phyloP scores from a whole-genome alignment of 352 stramenopile species.

The Phytophthora cryptogea region DNA sequence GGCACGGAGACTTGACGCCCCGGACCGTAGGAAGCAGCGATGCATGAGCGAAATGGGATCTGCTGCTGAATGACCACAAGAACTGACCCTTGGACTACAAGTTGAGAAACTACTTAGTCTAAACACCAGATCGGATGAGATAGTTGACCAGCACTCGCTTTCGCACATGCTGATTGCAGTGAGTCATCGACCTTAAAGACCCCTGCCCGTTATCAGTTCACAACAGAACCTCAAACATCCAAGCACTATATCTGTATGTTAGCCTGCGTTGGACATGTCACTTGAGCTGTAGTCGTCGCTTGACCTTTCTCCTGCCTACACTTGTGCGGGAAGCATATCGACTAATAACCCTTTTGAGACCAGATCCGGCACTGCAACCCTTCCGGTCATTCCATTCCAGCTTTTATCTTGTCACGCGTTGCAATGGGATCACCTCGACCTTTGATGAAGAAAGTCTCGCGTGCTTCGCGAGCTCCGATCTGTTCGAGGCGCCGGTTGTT shows the following conservation, averaged over 20 bases:
- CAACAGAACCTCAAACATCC: too few species aligned
- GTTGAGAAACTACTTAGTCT: constrained; percentile 4
- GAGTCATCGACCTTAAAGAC: too few species aligned
- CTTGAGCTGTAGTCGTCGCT: not conserved
- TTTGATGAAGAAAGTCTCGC: constrained; percentile 12
- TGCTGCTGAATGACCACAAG: not conserved
- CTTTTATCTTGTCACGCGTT: not conserved
- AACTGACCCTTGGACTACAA: constrained; percentile 9
- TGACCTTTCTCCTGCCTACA: constrained; percentile 8
- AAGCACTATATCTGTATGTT: too few species aligned
- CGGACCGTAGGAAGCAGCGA: not conserved
- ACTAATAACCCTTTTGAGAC: constrained; percentile 8
- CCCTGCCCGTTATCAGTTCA: too few species aligned
- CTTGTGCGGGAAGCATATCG: constrained; percentile 12
- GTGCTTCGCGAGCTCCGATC: constrained; percentile 4
- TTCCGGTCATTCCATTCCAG: constrained; percentile 6
- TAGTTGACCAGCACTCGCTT: not conserved
- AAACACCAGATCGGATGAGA: constrained; percentile 16
- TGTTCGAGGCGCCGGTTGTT: constrained; percentile 20
- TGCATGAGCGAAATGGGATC: not conserved
- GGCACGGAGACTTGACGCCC: not conserved
- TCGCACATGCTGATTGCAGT: not conserved
- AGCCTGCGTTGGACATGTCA: constrained; percentile 11
- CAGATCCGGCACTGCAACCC: not conserved
- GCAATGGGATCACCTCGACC: not conserved